phyloP scores from a whole-genome alignment of 257 asterid genomes.

The Salvia hispanica region DNA sequence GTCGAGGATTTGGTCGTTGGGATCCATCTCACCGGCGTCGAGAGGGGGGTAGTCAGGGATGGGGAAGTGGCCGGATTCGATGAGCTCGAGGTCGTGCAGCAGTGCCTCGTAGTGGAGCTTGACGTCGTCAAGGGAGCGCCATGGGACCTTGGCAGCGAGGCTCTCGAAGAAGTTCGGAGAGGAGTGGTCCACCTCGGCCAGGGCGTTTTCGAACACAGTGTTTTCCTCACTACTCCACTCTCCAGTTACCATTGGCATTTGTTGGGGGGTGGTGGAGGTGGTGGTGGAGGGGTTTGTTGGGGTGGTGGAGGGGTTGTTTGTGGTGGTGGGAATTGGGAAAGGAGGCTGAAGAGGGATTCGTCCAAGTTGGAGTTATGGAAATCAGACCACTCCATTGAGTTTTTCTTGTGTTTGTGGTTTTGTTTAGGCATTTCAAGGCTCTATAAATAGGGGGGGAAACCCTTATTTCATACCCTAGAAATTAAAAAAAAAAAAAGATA shows the following conservation, averaged over 20 bases:
- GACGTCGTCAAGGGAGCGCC: constrained; percentile 35
- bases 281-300: not conserved
- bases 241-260: not conserved
- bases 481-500: not conserved
- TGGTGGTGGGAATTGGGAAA: not conserved
- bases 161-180: constrained; percentile 30
- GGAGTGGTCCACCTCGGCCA: constrained; percentile 26
- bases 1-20: no score
- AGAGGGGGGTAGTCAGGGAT: constrained; percentile 26
- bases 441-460: constrained; percentile 23
- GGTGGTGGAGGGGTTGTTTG: not conserved
- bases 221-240: constrained; percentile 41
- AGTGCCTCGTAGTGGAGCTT: constrained; percentile 32
- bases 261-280: constrained; percentile 2
- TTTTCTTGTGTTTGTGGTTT: not conserved
- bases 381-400: constrained; percentile 36
- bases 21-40: no score
- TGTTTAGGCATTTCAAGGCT: not conserved
- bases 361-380: constrained; percentile 14
- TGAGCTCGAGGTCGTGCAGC: constrained; percentile 33
- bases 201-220: constrained; percentile 33
- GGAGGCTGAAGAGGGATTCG: constrained; percentile 9
- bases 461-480: not conserved
- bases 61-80: constrained; percentile 32
- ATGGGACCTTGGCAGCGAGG: constrained; percentile 32